Evolutionary conservation across 2,329 filamentous ascomycete species (phyloP).

Genomic region (Fusarium newnesense): DNA sequence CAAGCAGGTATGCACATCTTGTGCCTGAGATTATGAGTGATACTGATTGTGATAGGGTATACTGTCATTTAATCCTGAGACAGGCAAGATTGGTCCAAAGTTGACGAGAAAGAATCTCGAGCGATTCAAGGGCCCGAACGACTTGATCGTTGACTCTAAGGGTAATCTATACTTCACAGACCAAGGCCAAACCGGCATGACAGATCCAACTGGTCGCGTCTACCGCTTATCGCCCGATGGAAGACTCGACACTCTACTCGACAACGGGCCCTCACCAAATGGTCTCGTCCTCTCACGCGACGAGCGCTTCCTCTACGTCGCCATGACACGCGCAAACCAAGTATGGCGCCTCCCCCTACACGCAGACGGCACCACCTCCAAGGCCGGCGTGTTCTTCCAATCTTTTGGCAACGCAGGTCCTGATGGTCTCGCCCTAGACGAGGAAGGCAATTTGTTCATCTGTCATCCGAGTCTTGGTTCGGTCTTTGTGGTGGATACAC

Average conservation of each 20-base stretch:
- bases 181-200: constrained; percentile 56
- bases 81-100: constrained; percentile 42
- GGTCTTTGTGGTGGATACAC: constrained; percentile 51
- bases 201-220: constrained; percentile 53
- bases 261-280: constrained; percentile 54
- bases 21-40: accelerated
- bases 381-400: constrained; percentile 53
- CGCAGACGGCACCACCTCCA: constrained; percentile 51
- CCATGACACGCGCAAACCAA: constrained; percentile 54
- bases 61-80: constrained; percentile 48
- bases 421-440: constrained; percentile 52
- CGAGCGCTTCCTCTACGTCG: constrained; percentile 53
- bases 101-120: constrained; percentile 53
- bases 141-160: constrained; percentile 52
- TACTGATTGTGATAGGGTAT: constrained; percentile 45
- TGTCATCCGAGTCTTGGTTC: constrained; percentile 50
- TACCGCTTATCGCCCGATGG: constrained; percentile 50
- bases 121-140: constrained; percentile 56
- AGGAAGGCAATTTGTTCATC: constrained; percentile 52
- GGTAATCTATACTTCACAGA: constrained; percentile 56
- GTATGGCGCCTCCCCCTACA: constrained; percentile 54
- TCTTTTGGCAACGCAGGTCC: constrained; percentile 54
- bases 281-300: constrained; percentile 52
- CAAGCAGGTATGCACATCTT: constrained; percentile 48
- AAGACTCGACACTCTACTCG: constrained; percentile 50